Base-by-base conservation (phyloP, 2,329 filamentous ascomycete genomes). In the Diaporthe nobilis region DNA sequence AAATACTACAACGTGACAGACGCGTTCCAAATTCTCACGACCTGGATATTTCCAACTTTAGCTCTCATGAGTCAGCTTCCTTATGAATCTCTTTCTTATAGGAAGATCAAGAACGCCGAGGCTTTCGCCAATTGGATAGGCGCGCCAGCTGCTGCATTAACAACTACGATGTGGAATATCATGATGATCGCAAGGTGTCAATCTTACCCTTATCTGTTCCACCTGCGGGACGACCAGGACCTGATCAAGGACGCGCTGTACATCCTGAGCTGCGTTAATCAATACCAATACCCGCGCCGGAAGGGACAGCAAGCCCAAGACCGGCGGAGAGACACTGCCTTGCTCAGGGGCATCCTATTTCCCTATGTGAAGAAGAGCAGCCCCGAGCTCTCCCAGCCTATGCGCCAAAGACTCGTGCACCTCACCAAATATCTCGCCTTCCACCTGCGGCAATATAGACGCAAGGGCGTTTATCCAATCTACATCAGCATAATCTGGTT, bases 101-200 rank as follows among this genome's bases (percentile, higher is more conserved):
- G 28, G 28, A 67, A 67, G 61, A 67, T 67, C 28, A 67, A 67
- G 61, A 67, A 67, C 28, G 61, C 61, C 31, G 61, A 49, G 25
- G 44, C 61, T 9, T 67, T 67, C 7, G 61, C 61, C 61, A 67
- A 67, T 20, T 67, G 61, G 61, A 49, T 67, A 37, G 61, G 61
- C 17, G 61, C 61, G 12, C 61, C 61, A 17, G 61, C 61, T 1
- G 61, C 61, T n/a, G 61, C 61, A 4, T 20, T 67, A 22, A 67
- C 61, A 34, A 67, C 61, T 9, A 67, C 61, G 4, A 49, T 67
- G 28, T 67, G 61, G 61, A 67, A 67, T 3, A 67, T 67, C 2
- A 67, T 67, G 61, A 67, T 67, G 61, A 67, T 67, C 7, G 61
- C 61, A 1, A 34, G 61, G 20, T 67, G 61, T 7, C 28, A 49